Base-by-base conservation (phyloP, 2,329 filamentous ascomycete genomes). In the Allantophomopsis lycopodina region DNA sequence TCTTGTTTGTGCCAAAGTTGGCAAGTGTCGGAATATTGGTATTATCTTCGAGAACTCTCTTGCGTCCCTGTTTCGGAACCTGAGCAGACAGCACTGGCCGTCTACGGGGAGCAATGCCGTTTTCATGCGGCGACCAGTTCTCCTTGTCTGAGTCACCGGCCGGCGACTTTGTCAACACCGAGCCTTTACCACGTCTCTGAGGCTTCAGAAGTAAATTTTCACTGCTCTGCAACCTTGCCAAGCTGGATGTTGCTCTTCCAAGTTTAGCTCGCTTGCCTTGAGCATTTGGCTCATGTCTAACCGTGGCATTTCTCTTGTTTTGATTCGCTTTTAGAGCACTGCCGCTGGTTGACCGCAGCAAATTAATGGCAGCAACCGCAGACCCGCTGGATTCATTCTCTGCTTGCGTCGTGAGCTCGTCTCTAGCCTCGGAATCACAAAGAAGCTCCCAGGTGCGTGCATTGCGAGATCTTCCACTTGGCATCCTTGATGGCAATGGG, bases 381-480 rank as follows among this genome's bases (percentile, higher is more conserved):
- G 83, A 88, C 16, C 84, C 85, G 48, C 71, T 84, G 7, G 75
- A 75, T 54, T 93, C 85, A 49, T 84, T 78, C 60, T 89, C 82
- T 8, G 83, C 83, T 48, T 85, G 81, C n/a, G 74, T 73, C 16
- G 80, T 87, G 40, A 94, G 64, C 48, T 86, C 83, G 52, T 86
- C 84, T 34, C 82, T 78, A 38, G 73, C 67, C 48, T 91, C 83
- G 7, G 79, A 78, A 54, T 94, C 85, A 51, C 85, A 89, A 62
- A 83, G 88, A 42, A 86, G 86, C 53, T 94, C 85, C 89, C 89
- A 95, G 6, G 82, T 83, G 38, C 87, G 78, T 14, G 87, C 84
- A 57, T 95, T 84, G 40, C 85, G 78, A 42, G 88, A 94, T 41
- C 89, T 74, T 40, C 84, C 84, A 41, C 79, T 76, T 28, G 64